Evolutionary conservation across 1,284 basidiomycete genomes (phyloP).

Genomic region (Serendipita sp.): DNA sequence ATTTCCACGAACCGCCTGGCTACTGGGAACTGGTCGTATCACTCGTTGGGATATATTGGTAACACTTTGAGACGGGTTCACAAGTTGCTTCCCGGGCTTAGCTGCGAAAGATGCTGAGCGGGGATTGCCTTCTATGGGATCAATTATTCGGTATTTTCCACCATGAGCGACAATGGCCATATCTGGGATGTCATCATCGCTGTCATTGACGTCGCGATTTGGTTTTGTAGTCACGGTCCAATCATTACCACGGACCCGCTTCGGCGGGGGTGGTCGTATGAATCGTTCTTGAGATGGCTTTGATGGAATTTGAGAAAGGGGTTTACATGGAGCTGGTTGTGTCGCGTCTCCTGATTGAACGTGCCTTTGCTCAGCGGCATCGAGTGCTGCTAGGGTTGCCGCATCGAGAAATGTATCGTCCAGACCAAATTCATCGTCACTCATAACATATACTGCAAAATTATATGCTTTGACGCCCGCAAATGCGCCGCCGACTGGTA

Average conservation of each 20-base stretch:
- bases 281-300: not conserved
- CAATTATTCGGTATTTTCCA: not conserved
- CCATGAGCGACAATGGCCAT: not conserved
- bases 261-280: not conserved
- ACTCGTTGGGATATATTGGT: not conserved
- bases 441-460: not conserved
- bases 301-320: not conserved
- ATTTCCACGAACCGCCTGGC: not conserved
- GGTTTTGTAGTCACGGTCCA: not conserved
- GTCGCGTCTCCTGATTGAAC: not conserved
- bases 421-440: not conserved
- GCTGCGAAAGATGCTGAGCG: not conserved
- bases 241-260: not conserved
- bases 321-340: not conserved
- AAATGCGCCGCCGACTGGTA: not conserved
- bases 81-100: not conserved
- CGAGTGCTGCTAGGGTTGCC: not conserved
- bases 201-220: not conserved
- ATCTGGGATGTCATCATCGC: not conserved
- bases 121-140: not conserved
- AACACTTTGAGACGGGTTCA: not conserved
- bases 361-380: not conserved
- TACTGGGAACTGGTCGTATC: not conserved
- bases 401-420: not conserved
- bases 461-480: not conserved